A percentile compares a stretch with the other conserved stretches of the same genome.
Evolutionary conservation across 345 rosid species (phyloP).

Genomic region (Erodium maritimum): DNA sequence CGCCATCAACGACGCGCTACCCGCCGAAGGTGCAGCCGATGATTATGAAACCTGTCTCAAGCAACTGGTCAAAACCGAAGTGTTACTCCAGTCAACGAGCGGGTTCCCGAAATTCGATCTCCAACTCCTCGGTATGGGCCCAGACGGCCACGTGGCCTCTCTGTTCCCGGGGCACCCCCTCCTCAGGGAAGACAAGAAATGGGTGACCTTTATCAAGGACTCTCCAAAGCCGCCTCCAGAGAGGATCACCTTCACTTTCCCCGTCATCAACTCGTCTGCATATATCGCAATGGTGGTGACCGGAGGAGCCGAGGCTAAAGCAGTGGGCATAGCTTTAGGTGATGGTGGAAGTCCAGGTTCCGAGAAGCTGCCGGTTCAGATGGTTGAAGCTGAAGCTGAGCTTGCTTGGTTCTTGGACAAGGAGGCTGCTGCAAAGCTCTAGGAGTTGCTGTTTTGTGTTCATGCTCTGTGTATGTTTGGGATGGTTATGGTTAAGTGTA

Average conservation of each 20-base stretch:
- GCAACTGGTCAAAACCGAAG: constrained; percentile 31
- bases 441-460: constrained; percentile 3
- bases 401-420: constrained; percentile 78
- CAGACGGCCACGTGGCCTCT: constrained; percentile 85
- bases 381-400: constrained; percentile 63
- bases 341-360: constrained; percentile 27
- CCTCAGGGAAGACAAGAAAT: constrained; percentile 48
- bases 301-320: constrained; percentile 58
- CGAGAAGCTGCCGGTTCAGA: constrained; percentile 40
- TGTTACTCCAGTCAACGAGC: constrained; percentile 30
- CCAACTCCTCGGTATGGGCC: constrained; percentile 85
- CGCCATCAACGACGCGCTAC: constrained; percentile 63
- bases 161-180: constrained; percentile 72
- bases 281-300: constrained; percentile 57
- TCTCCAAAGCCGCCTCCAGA: constrained; percentile 84
- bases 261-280: constrained; percentile 71
- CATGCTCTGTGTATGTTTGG: not conserved
- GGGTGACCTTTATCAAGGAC: constrained; percentile 64
- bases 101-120: constrained; percentile 80
- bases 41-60: constrained; percentile 72
- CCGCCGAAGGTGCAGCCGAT: constrained; percentile 78
- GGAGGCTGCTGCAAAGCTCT: constrained; percentile 64
- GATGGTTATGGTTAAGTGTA: not conserved
- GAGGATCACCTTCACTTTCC: constrained; percentile 78
- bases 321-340: constrained; percentile 47